Percentiles rank a stretch among this genome's conserved stretches.
phyloP scores from a whole-genome alignment of 1,284 basidiomycete species.

The Melampsora americana region DNA sequence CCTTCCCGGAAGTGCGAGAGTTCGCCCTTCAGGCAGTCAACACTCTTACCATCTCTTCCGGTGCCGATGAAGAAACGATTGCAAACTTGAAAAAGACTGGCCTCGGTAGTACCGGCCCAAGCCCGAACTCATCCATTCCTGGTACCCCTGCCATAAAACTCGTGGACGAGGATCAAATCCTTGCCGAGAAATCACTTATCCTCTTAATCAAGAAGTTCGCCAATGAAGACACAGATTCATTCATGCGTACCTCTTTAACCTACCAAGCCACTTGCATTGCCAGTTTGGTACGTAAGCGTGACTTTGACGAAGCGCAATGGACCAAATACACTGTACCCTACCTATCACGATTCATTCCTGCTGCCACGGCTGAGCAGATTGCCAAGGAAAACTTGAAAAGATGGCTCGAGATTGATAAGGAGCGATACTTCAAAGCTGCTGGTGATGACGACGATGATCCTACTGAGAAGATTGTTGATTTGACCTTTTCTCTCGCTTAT shows the following conservation, averaged over 20 bases:
- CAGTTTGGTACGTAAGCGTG: constrained; percentile 69
- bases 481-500: constrained; percentile 91
- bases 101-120: constrained; percentile 30
- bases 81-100: constrained; percentile 48
- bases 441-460: constrained; percentile 70
- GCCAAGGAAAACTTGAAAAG: constrained; percentile 67
- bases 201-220: constrained; percentile 52
- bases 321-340: constrained; percentile 70
- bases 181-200: constrained; percentile 61
- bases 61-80: constrained; percentile 49
- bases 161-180: constrained; percentile 49
- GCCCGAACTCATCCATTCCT: constrained; percentile 63
- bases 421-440: constrained; percentile 54
- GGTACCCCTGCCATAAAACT: constrained; percentile 52
- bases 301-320: constrained; percentile 70
- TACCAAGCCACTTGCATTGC: constrained; percentile 72
- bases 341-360: constrained; percentile 58
- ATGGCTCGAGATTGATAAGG: constrained; percentile 75
- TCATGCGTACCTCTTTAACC: constrained; percentile 59
- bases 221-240: constrained; percentile 51
- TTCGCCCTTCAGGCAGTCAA: constrained; percentile 65
- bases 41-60: constrained; percentile 44
- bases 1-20: constrained; percentile 94
- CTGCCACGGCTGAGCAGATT: constrained; percentile 56
- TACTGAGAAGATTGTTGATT: constrained; percentile 76